Evolutionary conservation across 352 stramenopile species (phyloP).

Genomic region (Lagenidium giganteum): DNA sequence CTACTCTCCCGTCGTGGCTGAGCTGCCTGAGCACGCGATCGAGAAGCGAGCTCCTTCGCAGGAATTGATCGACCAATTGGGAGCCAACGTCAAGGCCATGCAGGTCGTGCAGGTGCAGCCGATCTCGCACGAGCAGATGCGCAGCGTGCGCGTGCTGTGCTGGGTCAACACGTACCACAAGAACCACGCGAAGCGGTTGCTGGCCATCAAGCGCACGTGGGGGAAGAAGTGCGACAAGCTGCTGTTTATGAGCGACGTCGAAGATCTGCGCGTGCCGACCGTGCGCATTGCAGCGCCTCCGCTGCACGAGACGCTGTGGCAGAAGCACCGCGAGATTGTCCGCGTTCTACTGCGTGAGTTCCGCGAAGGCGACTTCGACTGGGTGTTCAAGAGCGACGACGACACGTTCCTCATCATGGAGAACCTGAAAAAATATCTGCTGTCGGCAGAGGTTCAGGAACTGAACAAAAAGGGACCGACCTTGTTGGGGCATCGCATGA

Average conservation of each 20-base stretch:
- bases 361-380: constrained; percentile 62
- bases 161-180: constrained; percentile 84
- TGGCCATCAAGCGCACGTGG: constrained; percentile 73
- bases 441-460: constrained; percentile 33
- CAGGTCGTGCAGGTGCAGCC: constrained; percentile 58
- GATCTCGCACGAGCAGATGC: constrained; percentile 26
- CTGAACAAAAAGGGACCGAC: constrained; percentile 31
- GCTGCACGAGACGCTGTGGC: constrained; percentile 74
- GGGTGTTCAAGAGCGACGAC: constrained; percentile 87
- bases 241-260: constrained; percentile 83
- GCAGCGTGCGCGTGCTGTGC: constrained; percentile 62
- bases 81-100: constrained; percentile 65
- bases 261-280: constrained; percentile 56
- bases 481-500: constrained; percentile 83
- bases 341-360: constrained; percentile 66
- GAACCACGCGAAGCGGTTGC: constrained; percentile 60
- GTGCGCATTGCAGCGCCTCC: constrained; percentile 59
- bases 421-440: constrained; percentile 75
- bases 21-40: no score
- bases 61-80: constrained; percentile 34
- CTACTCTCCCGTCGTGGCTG: no score
- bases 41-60: no score
- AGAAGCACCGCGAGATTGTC: constrained; percentile 82
- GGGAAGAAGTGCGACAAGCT: constrained; percentile 80
- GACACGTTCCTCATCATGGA: constrained; percentile 85